Evolutionary conservation across 306 rosid species (phyloP), one percentile per base, ranked within the genome.

Genomic region (Rosa chinensis): DNA sequence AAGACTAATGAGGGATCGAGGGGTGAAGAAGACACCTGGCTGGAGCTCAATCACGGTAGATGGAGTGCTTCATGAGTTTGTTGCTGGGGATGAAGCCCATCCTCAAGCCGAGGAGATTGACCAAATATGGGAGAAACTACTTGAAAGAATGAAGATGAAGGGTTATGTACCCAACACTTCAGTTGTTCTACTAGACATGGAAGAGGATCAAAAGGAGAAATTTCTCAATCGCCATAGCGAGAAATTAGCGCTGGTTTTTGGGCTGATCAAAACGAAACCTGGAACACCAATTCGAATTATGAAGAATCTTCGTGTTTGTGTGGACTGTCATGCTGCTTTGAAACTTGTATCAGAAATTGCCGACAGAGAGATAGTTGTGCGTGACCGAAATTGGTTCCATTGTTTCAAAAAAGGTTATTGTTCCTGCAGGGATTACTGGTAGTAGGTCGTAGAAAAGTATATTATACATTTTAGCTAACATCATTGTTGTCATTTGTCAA

Each of bases 281-380:
- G 84, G 87, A 72, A 66, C 81, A 48, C 83, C 89, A 55, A 87
- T 89, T 69, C 82, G 89, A 66, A 85, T 89, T 49, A 78, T 82
- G 93, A 89, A 89, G 84, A 89, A 89, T 82, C 88, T 89, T 59
- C 85, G 89, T 21, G 90, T 87, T 59, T 87, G 91, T 4, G 89
- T 87, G 78, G 88, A 89, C 74, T 89, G 89, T 39, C 91, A 87
- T 80, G 74, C 85, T 56, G 77, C 87, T 56, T 66, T 87, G 32
- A 87, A 87, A 67, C 77, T 80, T 18, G n/a, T 86, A 48, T 89
- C 88, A 12, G 82, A 72, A 20, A 74, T 81, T 49, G 79, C 73
- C 40, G 70, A 74, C 11, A 48, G 88, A 77, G 85, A 87, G 82
- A 87, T 84, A 28, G 79, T 84, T 66, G 86, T 87, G 66, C 84